Base-by-base conservation (phyloP, 129 eudicot species). In the Gnaphalium uliginosum region DNA sequence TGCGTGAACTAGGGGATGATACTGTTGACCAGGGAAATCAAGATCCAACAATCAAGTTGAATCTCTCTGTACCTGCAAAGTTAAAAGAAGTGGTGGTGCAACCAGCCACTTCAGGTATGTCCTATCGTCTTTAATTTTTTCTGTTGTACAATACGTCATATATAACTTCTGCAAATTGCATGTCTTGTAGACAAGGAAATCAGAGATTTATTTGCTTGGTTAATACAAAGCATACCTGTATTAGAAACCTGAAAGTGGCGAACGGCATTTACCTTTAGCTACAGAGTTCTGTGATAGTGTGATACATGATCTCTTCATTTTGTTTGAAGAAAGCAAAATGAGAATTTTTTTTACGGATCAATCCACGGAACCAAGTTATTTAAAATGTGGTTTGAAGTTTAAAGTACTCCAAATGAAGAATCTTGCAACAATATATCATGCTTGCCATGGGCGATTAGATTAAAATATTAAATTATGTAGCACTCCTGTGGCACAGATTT, bases 61-160 rank as follows among this genome's bases (percentile, higher is more conserved):
- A 61, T 61, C 60, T 83, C n/a, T 67, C 81, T 32, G 63, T 81
- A 14, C 72, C 85, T 23, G 67, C 70, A 61, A 78, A 66, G 77
- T 73, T 83, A 9, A 60, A 77, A 56, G 83, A 87, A 27, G 80
- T 90, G 57, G 86, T 87, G 64, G 29, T 81, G 69, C 71, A 22
- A 62, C 92, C 87, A 37, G 61, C 90, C n/a, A 64, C 83, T 75
- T 29, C 76, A 74, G 90, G 96, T 90, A 87, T 80, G 81, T 21
- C 22, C 21, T 22, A 61, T 65, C 50, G 67, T 64, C 41, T 30
- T 68, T 23, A 7, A 33, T 76, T 25, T 46, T 33, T 15, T 71
- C 30, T 64, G 24, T 54, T 24, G 14, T 69, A 46, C 15, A 73
- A 23, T 19, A 33, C 41, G 1, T 23, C 69, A 22, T 17, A 46